These are phyloP conservation scores for Trichoderma gamsii DNA, from an alignment of 495 filamentous ascomycete genomes.

Conservation along the genomic window DNA sequence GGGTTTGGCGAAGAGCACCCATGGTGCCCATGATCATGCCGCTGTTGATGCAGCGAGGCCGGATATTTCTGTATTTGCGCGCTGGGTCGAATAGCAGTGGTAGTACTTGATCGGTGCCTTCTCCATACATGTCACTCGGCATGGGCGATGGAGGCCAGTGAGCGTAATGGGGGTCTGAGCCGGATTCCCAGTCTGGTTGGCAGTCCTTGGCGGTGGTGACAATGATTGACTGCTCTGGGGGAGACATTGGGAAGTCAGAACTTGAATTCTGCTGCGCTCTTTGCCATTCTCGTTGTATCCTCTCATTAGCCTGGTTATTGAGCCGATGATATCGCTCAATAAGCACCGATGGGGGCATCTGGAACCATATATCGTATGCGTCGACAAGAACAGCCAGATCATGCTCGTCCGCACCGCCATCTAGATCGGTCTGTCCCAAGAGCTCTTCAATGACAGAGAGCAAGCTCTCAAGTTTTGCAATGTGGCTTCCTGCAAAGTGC, in stretches of 20 bases:
- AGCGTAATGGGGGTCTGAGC: conserved; percentile 14
- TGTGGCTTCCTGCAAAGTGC: conserved; percentile 16
- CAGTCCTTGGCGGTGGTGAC: conserved; percentile 15
- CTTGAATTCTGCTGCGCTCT: neutral
- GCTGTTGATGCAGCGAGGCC: conserved; percentile 16
- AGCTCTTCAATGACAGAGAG: conserved; percentile 15
- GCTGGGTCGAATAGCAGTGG: neutral
- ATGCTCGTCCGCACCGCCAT: conserved; percentile 4
- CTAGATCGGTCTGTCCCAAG: neutral
- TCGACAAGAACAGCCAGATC: conserved; percentile 18
- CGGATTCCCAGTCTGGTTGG: conserved; percentile 11
- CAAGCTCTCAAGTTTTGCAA: conserved; percentile 16
- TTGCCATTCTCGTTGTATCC: neutral
- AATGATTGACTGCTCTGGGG: conserved; percentile 15
- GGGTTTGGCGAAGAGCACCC: neutral
- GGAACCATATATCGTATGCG: conserved; percentile 16
- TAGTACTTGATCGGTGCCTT: neutral
- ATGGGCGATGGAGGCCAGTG: conserved; percentile 14
- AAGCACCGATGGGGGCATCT: conserved; percentile 15
- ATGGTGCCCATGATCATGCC: conserved; percentile 17
- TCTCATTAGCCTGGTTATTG: conserved; percentile 19
- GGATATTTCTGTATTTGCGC: neutral
- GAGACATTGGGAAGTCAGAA: neutral
- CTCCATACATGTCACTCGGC: conserved; percentile 10
- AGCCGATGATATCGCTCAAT: conserved; percentile 15